phyloP scores from a whole-genome alignment of 192 early-diverging fungal species.

The Backusella tarrabulga region DNA sequence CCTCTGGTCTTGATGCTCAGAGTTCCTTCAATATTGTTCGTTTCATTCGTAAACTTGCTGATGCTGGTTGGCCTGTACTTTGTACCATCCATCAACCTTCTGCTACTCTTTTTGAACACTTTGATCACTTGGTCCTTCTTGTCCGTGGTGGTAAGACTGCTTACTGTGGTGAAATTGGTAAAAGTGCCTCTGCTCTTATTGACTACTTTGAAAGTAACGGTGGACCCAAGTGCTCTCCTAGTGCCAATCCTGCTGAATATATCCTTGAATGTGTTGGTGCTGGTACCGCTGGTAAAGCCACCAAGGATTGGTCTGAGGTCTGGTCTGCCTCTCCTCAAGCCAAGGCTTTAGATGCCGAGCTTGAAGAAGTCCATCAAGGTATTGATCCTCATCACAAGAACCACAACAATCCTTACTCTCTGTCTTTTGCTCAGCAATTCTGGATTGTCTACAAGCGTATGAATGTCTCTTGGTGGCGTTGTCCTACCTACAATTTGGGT shows the following conservation, averaged over 20 bases:
- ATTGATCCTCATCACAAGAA: slow-evolving; percentile 33
- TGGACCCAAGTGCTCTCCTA: slow-evolving; percentile 58
- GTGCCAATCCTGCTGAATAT: slow-evolving; percentile 84
- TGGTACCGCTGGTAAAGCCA: slow-evolving; percentile 48
- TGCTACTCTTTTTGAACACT: slow-evolving; percentile 77
- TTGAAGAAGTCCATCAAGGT: slow-evolving; percentile 47
- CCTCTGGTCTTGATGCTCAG: slow-evolving; percentile 77
- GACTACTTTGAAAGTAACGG: slow-evolving; percentile 75
- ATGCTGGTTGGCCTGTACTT: slow-evolving; percentile 67
- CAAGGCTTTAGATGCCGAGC: slow-evolving; percentile 36
- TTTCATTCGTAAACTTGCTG: slow-evolving; percentile 67
- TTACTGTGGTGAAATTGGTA: slow-evolving; percentile 80
- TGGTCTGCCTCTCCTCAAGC: slow-evolving; percentile 66
- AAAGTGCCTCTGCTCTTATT: slow-evolving; percentile 59
- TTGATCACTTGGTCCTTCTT: slow-evolving; percentile 79
- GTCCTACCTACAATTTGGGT: slow-evolving; percentile 74
- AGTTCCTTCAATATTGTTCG: slow-evolving; percentile 74
- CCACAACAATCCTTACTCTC: slow-evolving; percentile 44
- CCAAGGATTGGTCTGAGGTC: slow-evolving; percentile 68
- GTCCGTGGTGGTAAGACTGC: slow-evolving; percentile 77
- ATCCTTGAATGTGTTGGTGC: slow-evolving; percentile 80
- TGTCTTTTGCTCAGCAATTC: slow-evolving; percentile 44
- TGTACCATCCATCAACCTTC: slow-evolving; percentile 90
- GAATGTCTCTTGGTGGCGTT: slow-evolving; percentile 67
- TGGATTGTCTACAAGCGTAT: slow-evolving; percentile 64